phyloP scores from a whole-genome alignment of 371 early-diverging fungal species.

The Mortierella sp. region DNA sequence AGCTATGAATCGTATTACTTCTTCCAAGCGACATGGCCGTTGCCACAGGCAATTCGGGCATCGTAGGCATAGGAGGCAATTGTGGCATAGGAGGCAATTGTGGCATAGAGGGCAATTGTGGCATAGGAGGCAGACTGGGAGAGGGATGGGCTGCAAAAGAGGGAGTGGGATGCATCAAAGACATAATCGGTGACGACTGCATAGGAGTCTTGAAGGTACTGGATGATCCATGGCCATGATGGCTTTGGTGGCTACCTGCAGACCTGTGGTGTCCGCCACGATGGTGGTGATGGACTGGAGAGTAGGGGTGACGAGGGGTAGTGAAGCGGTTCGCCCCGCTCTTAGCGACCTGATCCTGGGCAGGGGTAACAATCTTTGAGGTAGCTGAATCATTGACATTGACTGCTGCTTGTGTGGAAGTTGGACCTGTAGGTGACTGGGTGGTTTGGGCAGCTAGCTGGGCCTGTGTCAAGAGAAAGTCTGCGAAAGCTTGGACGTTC shows the following conservation, averaged over 20 bases:
- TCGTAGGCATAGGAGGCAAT: slow-evolving; percentile 15
- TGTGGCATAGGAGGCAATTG: slow-evolving; percentile 23
- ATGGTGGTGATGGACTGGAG: too few relatives aligned
- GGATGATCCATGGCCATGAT: background rate
- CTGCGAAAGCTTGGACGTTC: slow-evolving; percentile 43
- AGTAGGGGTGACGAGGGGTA: too few relatives aligned
- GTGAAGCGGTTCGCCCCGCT: background rate
- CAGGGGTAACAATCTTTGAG: too few relatives aligned
- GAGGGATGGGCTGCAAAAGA: background rate
- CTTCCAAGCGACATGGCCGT: slow-evolving; percentile 10
- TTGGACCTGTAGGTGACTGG: slow-evolving; percentile 23
- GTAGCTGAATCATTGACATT: too few relatives aligned
- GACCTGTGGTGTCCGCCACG: too few relatives aligned
- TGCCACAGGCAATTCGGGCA: slow-evolving; percentile 12
- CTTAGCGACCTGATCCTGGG: slow-evolving; percentile 25
- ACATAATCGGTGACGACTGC: slow-evolving; percentile 22
- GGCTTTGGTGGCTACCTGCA: too few relatives aligned
- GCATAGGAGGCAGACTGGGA: slow-evolving; percentile 11
- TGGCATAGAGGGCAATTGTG: slow-evolving; percentile 23
- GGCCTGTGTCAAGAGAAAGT: slow-evolving; percentile 24
- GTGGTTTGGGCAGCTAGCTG: slow-evolving; percentile 30
- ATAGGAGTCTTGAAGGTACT: slow-evolving; percentile 7
- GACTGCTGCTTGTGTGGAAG: slow-evolving; percentile 15
- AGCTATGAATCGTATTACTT: slow-evolving; percentile 27
- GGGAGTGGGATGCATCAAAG: background rate